Percentiles rank a stretch among this genome's conserved stretches.
Evolutionary conservation across 495 filamentous ascomycete genomes (phyloP).

Genomic region (Collariella sp.): DNA sequence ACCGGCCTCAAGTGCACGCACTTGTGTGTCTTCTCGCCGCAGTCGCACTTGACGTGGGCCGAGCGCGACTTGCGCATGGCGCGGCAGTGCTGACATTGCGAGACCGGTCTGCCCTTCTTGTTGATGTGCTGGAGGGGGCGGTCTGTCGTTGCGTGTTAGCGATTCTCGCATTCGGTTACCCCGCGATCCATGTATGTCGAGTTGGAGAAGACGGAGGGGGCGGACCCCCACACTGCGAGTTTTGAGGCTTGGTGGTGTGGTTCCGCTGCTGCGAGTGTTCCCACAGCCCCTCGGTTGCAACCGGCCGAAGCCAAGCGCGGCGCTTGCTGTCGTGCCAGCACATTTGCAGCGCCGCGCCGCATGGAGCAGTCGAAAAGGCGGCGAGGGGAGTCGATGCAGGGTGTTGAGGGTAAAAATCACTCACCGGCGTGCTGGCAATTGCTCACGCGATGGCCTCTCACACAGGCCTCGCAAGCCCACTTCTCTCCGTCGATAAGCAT

Average conservation of each 20-base stretch:
- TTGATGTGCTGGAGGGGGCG: conserved; percentile 91
- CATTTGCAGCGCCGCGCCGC: not conserved
- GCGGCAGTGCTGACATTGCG: conserved; percentile 97
- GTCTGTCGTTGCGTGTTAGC: conserved; percentile 48
- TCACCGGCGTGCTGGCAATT: conserved; percentile 86
- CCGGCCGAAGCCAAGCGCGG: conserved; percentile 18
- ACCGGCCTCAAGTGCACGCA: conserved; percentile 52
- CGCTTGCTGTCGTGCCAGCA: not conserved
- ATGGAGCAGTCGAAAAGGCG: not conserved
- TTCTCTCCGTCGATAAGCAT: conserved; percentile 89
- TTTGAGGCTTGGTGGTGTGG: not conserved
- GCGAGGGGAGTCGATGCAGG: conserved; percentile 4
- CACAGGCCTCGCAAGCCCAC: conserved; percentile 88
- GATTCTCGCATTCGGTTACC: conserved; percentile 2
- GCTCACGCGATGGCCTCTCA: conserved; percentile 88
- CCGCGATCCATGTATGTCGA: conserved; percentile 1
- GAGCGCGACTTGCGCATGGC: conserved; percentile 94
- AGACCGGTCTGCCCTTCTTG: conserved; percentile 96
- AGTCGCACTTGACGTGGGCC: conserved; percentile 94
- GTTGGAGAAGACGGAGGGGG: conserved; percentile 5
- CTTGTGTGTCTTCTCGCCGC: conserved; percentile 79
- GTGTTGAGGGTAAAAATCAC: conserved; percentile 32
- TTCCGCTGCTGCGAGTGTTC: conserved; percentile 17
- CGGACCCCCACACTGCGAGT: not conserved
- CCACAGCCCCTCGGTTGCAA: conserved; percentile 27